A percentile compares a stretch with the other conserved stretches of the same genome.
These are phyloP conservation scores for Neocallimastix lanati DNA, from an alignment of 192 early-diverging fungal genomes.

Conservation along the genomic window DNA sequence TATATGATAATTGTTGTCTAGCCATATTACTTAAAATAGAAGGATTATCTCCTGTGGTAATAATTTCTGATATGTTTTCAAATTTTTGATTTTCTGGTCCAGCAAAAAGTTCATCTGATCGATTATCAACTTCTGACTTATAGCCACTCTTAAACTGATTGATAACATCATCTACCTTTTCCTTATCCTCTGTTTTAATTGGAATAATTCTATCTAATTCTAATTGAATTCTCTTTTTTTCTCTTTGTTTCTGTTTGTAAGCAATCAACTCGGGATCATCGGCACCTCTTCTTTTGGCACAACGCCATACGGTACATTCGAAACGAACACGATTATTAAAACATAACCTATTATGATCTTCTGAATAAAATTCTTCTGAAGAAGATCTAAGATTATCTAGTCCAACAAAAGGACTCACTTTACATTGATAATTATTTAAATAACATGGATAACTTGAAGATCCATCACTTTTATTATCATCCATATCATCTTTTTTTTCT, in stretches of 20 bases:
- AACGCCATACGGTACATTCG: conserved; percentile 69
- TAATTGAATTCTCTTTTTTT: conserved; percentile 1
- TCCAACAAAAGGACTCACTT: background rate
- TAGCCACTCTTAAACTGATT: background rate
- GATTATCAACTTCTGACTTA: conserved; percentile 2
- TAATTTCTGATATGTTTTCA: background rate
- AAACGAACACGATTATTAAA: conserved; percentile 83
- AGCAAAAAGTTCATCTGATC: conserved; percentile 19
- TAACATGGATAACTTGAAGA: background rate
- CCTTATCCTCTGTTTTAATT: background rate
- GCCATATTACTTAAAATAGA: background rate
- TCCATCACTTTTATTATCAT: background rate
- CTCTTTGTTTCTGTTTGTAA: background rate
- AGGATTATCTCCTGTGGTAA: background rate
- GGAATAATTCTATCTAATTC: background rate
- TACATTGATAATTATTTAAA: background rate
- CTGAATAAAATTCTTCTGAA: background rate
- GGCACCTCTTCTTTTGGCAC: background rate
- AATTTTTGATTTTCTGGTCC: background rate
- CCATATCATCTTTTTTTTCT: background rate
- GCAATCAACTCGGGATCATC: background rate
- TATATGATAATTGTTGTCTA: background rate
- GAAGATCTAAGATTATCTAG: conserved; percentile 17
- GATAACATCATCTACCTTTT: background rate
- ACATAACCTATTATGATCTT: conserved; percentile 40